Percentiles rank a stretch among this genome's conserved stretches.
Evolutionary conservation across 108 stramenopile species (phyloP).

Genomic region (Fragilariopsis cylindrus): DNA sequence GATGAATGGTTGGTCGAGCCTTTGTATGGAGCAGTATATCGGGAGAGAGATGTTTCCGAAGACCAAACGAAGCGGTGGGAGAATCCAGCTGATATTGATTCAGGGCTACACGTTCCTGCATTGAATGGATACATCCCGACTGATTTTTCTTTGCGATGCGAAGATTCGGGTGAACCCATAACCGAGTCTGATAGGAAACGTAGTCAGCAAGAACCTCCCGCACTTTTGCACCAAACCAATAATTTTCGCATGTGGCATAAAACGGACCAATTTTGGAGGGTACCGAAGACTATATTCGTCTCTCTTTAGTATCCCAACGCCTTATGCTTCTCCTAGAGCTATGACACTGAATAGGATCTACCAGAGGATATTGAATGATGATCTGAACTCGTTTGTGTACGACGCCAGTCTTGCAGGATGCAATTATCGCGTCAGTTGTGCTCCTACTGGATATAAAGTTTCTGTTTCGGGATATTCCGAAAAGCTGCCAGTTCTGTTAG

Average conservation of each 20-base stretch:
- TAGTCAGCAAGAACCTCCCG: slow-evolving; percentile 37
- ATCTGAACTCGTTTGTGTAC: slow-evolving; percentile 83
- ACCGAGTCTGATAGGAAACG: slow-evolving; percentile 13
- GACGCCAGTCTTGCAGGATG: slow-evolving; percentile 89
- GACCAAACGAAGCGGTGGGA: slow-evolving; percentile 68
- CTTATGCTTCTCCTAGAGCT: slow-evolving; percentile 73
- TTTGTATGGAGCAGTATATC: slow-evolving; percentile 92
- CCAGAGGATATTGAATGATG: slow-evolving; percentile 78
- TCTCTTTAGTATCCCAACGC: slow-evolving; percentile 69
- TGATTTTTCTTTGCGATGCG: slow-evolving; percentile 79
- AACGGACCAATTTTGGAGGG: slow-evolving; percentile 77
- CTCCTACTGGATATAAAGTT: slow-evolving; percentile 67
- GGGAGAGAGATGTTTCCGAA: slow-evolving; percentile 40
- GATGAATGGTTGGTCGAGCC: slow-evolving; percentile 74
- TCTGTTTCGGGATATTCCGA: slow-evolving; percentile 83
- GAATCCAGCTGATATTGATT: slow-evolving; percentile 48
- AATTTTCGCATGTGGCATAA: slow-evolving; percentile 82
- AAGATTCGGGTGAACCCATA: slow-evolving; percentile 37
- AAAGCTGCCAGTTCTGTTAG: slow-evolving; percentile 78
- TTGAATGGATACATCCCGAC: slow-evolving; percentile 81
- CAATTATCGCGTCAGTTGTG: slow-evolving; percentile 64
- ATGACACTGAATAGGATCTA: slow-evolving; percentile 86
- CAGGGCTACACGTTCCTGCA: slow-evolving; percentile 64
- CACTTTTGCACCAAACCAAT: slow-evolving; percentile 51
- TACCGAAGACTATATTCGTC: slow-evolving; percentile 74